phyloP scores from a whole-genome alignment of 305 asterid genomes.

The Nicotiana rustica region DNA sequence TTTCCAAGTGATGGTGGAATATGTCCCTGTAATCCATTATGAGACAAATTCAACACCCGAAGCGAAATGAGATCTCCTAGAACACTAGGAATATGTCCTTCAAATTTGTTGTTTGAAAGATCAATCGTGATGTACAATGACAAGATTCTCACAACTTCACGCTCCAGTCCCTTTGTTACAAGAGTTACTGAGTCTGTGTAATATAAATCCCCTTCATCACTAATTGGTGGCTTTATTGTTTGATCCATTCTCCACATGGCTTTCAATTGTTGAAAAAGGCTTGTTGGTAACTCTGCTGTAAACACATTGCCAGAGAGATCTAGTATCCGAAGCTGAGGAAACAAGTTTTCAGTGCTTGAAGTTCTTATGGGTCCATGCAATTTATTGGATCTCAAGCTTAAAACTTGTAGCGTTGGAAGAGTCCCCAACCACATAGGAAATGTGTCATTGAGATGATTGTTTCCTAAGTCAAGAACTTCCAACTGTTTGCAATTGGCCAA shows the following conservation, averaged over 20 bases:
- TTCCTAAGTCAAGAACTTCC: constrained; percentile 8
- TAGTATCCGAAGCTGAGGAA: constrained; percentile 4
- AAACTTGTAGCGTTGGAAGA: neutral
- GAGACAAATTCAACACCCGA: constrained; percentile 1
- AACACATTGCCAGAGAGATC: constrained; percentile 28
- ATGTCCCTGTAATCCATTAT: neutral
- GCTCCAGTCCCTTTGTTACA: neutral
- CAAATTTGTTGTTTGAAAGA: neutral
- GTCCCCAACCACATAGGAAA: constrained; percentile 28
- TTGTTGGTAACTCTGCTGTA: neutral
- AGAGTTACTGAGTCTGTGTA: neutral
- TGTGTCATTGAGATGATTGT: neutral
- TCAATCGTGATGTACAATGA: neutral
- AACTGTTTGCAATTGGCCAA: neutral
- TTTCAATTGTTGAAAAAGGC: neutral
- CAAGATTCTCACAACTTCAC: constrained; percentile 14
- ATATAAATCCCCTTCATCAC: neutral
- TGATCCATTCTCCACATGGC: constrained; percentile 1
- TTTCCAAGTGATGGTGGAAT: constrained; percentile 23
- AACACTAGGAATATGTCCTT: constrained; percentile 1
- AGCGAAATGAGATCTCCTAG: neutral
- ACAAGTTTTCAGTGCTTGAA: neutral
- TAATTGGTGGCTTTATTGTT: neutral
- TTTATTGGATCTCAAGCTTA: constrained; percentile 22
- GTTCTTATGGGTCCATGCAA: neutral